Evolutionary conservation across 345 rosid species (phyloP), one percentile per base, ranked within the genome.

Genomic region (Euphorbia pulcherrima): DNA sequence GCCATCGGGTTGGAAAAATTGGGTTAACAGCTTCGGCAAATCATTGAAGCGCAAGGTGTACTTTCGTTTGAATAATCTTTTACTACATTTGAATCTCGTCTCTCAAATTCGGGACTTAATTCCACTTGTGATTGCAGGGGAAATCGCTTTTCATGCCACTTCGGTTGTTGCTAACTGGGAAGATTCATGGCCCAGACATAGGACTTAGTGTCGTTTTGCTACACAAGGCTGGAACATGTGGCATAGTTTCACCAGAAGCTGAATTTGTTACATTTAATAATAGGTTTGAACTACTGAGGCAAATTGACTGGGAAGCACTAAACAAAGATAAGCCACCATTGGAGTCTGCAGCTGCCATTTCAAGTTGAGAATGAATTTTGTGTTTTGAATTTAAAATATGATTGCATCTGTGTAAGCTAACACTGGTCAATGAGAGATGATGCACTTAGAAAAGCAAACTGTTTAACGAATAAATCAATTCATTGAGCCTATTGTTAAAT

Each of bases 151-250:
- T 89, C 86, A 86, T 88, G 98, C 96, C 97, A 5, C 84, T 88
- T 40, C 81, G 97, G 62, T 81, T 88, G 62, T 77, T 90, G 86
- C 60, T 93, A 74, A 87, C 94, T 0, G 98, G 98, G 64, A 93
- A 90, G 75, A 84, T 93, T 21, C 96, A 90, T 41, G 98, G 98
- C 57, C 98, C 98, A 30, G 97, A 90, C 64, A 93, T 92, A 85
- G 92, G 84, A 28, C 64, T 85, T 0, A 85, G 90, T 68, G 75
- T 93, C 60, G 37, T 87, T 35, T 68, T 93, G 54, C 81, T 93
- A 14, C 78, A 87, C 71, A 83, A 82, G 80, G 98, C 96, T 59
- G 96, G 89, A 56, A 79, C 68, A 68, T 50, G 75, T 2, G 92
- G 84, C 52, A 23, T 88, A 11, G 84, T 88, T 46, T 70, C 79